A percentile compares a stretch with the other conserved stretches of the same genome.
phyloP scores from a whole-genome alignment of 768 basidiomycete species.

The Tylopilus subfusipes region DNA sequence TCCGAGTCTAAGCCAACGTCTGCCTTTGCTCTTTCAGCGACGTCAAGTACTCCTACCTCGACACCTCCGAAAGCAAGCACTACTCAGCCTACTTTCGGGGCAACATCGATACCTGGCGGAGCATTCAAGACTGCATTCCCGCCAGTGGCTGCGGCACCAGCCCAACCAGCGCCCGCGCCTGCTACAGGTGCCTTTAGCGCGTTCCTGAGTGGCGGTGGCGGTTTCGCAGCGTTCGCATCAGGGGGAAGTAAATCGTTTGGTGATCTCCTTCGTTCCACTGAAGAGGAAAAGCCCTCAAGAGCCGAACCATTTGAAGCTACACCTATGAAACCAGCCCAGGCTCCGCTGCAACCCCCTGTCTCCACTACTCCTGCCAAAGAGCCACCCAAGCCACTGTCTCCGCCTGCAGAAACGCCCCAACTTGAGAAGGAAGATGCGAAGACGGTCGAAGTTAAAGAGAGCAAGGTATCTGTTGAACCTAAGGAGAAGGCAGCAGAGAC shows the following conservation, averaged over 20 bases:
- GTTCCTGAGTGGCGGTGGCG: slow-evolving; percentile 35
- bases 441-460: neutral
- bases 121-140: slow-evolving; percentile 21
- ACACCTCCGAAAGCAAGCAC: slow-evolving; percentile 23
- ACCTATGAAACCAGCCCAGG: slow-evolving; percentile 1
- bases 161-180: slow-evolving; percentile 11
- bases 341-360: neutral
- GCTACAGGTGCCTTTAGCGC: slow-evolving; percentile 25
- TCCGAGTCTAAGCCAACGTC: slow-evolving; percentile 35
- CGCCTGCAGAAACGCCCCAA: neutral
- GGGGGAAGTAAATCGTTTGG: slow-evolving; percentile 52
- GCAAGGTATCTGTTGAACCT: neutral
- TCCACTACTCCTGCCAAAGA: slow-evolving; percentile 19
- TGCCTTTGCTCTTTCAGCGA: slow-evolving; percentile 34
- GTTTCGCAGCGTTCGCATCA: slow-evolving; percentile 50
- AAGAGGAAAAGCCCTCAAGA: slow-evolving; percentile 22
- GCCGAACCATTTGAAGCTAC: slow-evolving; percentile 16
- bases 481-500: slow-evolving; percentile 12
- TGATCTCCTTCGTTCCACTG: slow-evolving; percentile 52
- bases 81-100: slow-evolving; percentile 37
- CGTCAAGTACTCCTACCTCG: slow-evolving; percentile 14
- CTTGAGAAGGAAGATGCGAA: neutral
- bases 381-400: neutral
- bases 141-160: neutral
- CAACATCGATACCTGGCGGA: slow-evolving; percentile 32